Evolutionary conservation across 768 basidiomycete genomes (phyloP), one percentile per base, ranked within the genome.

Genomic region (Tephrocybe rancida): DNA sequence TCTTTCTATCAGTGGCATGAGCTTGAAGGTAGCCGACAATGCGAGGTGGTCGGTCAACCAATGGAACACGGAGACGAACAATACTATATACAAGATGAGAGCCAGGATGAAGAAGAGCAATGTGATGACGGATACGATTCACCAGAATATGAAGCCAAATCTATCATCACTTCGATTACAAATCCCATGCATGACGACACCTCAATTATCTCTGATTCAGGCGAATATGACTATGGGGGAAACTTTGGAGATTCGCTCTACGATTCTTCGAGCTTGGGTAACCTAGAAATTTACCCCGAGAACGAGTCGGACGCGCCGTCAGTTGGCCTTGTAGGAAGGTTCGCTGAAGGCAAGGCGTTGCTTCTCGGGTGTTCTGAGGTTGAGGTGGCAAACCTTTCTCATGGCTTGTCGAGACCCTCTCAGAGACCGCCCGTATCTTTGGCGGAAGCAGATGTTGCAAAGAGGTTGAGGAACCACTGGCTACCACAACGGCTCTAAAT

Each of bases 391-490:
- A 32, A 32, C 25, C 35, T 47, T 29, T 44, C 34, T 18, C 18
- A 39, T 18, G 24, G 55, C 21, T 44, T 44, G 34, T 46, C 54
- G 19, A 48, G 24, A 27, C 44, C 38, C 25, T 21, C 24, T 27
- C 22, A 46, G 38, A 48, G 34, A 21, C 45, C 27, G n/a, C 69
- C 68, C 32, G 56, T 82, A 21, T 68, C 73, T 16, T 66, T 65
- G n/a, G 81, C 74, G 5, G 89, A 90, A 67, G 74, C 72, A 44
- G 84, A 87, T 64, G 87, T 90, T 7, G 86, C 77, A 11, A 79
- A 69, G 50, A 66, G 60, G 43, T 64, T 90, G 56, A 78, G 70
- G 47, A 76, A 73, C 24, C 87, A 91, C 63, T 91, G 89, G 89
- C 70, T 76, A 22, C 88, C 85, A 0, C 81, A 85, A 50, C 79